These are phyloP conservation scores for Magnolia officinalis DNA, from an alignment of 164 flowering plant species.

Conservation along the genomic window DNA sequence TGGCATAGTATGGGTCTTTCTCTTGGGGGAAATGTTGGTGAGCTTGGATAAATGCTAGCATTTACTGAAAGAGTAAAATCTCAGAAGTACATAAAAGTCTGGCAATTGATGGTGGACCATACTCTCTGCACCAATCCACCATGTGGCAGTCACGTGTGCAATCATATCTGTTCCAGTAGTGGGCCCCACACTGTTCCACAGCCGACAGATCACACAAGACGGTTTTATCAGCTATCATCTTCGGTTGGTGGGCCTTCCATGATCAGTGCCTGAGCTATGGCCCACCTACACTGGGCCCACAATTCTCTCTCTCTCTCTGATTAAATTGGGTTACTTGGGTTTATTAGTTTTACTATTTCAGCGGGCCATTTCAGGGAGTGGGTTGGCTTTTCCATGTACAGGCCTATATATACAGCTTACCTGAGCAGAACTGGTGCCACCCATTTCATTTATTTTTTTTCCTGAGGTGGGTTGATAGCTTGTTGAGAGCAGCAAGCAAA, in stretches of 20 bases:
- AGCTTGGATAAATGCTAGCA: not conserved
- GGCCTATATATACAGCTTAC: constrained; percentile 36
- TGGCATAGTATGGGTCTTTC: too few species aligned
- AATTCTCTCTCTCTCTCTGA: too few species aligned
- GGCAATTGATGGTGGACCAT: not conserved
- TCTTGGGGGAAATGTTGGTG: too few species aligned
- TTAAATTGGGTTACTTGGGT: not conserved
- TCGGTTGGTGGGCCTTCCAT: not conserved
- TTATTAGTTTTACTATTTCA: not conserved
- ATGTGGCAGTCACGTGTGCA: not conserved
- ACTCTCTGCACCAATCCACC: not conserved
- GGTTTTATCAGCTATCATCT: not conserved
- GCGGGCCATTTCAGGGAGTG: not conserved
- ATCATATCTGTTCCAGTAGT: not conserved
- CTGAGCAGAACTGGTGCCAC: not conserved
- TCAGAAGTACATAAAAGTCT: not conserved
- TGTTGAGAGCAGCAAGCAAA: constrained; percentile 26
- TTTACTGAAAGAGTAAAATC: not conserved
- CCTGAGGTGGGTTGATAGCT: constrained; percentile 21
- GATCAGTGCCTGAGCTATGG: not conserved
- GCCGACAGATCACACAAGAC: not conserved
- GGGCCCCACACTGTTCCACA: not conserved
- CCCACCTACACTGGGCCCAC: not conserved
- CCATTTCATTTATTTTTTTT: constrained; percentile 12
- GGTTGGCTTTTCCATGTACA: constrained; percentile 7